Evolutionary conservation across 805 yeast species (phyloP), one percentile per base, ranked within the genome.

Genomic region (Yarrowia phangngaensis): DNA sequence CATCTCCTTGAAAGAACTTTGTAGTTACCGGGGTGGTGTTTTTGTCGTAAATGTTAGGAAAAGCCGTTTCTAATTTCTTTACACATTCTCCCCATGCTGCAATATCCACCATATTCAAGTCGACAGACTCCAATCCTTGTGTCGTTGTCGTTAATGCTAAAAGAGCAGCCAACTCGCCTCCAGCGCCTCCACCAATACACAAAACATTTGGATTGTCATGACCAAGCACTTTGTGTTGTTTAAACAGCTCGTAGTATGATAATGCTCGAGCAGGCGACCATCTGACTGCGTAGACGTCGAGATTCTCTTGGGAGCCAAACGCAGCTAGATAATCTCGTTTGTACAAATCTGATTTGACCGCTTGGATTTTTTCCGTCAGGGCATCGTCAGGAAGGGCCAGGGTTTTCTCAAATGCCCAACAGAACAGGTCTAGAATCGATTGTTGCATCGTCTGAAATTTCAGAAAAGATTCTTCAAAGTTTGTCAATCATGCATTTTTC

Each of bases 141-240:
- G 52, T 47, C 19, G 51, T 36, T 59, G 58, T 68, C 53, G 78
- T 80, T 1, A 83, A 67, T 13, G 88, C 72, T 1, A 78, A 76
- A 32, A 85, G 59, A 0, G 77, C 84, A 7, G 76, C 75, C 17
- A 86, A 64, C 60, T 87, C 96, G 2, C 87, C 84, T 4, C 90
- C 85, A 0, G 95, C 95, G 26, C 96, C 96, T 17, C 94, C 95
- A 14, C 95, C 96, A 27, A 88, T 71, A 56, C 82, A 76, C 26
- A 86, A 61, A 0, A 80, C 75, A 6, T 70, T 45, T 15, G 35
- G 35, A 3, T 14, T 63, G 3, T 66, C 15, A 13, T 20, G 24
- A 8, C 26, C 17, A 23, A 28, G 34, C 14, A 30, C 20, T 4
- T 24, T 8, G 11, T 36, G 50, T 11, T 74, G 67, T 1, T 78